A percentile compares a stretch with the other conserved stretches of the same genome.
These are phyloP conservation scores for Monosporascus sp. DNA, from an alignment of 2,329 filamentous ascomycete genomes.

Conservation along the genomic window DNA sequence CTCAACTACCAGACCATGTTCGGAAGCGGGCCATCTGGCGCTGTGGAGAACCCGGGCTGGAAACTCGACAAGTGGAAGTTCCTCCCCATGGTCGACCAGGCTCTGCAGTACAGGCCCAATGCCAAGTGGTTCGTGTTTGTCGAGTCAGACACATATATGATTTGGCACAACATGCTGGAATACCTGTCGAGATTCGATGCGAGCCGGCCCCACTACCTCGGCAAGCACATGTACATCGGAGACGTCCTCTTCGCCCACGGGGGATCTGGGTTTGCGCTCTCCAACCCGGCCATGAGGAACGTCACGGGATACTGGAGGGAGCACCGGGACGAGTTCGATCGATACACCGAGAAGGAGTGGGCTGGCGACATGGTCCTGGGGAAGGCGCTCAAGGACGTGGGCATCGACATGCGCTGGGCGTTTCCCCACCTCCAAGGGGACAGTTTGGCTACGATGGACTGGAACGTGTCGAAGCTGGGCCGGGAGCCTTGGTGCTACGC, in stretches of 20 bases:
- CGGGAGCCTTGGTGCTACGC: slow-evolving; percentile 16
- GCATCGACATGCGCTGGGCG: slow-evolving; percentile 13
- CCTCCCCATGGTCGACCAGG: slow-evolving; percentile 32
- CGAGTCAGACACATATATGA: slow-evolving; percentile 32
- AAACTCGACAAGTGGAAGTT: slow-evolving; percentile 38
- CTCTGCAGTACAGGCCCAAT: slow-evolving; percentile 26
- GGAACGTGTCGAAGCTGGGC: slow-evolving; percentile 13
- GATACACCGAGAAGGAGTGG: slow-evolving; percentile 13
- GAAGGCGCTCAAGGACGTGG: slow-evolving; percentile 12
- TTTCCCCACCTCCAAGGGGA: slow-evolving; percentile 20
- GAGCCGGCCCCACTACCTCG: slow-evolving; percentile 26
- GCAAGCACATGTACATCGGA: slow-evolving; percentile 27
- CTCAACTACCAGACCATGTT: slow-evolving; percentile 23
- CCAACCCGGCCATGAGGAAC: slow-evolving; percentile 29
- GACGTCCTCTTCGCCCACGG: slow-evolving; percentile 29
- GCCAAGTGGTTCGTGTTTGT: slow-evolving; percentile 36
- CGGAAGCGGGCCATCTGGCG: slow-evolving; percentile 31
- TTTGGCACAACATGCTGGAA: slow-evolving; percentile 29
- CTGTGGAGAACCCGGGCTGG: slow-evolving; percentile 28
- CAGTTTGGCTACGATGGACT: slow-evolving; percentile 15
- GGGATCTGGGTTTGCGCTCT: slow-evolving; percentile 30
- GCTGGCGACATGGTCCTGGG: slow-evolving; percentile 18
- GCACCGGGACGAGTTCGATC: slow-evolving; percentile 8
- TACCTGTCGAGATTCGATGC: slow-evolving; percentile 27
- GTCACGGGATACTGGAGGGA: slow-evolving; percentile 12